Evolutionary conservation across 768 basidiomycete species (phyloP).

Genomic region (Leccinum incarnatum): DNA sequence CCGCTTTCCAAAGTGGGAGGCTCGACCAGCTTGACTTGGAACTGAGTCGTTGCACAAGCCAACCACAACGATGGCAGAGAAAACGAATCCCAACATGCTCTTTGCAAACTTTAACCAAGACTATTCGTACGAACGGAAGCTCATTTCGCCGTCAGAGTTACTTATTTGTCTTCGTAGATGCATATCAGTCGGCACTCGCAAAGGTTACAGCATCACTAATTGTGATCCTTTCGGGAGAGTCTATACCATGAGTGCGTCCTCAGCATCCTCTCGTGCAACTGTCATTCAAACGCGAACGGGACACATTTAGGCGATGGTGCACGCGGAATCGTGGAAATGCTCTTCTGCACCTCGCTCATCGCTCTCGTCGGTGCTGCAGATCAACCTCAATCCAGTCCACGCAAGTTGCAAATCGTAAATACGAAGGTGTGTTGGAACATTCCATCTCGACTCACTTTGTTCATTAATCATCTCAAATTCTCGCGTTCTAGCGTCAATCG

Average conservation of each 20-base stretch:
- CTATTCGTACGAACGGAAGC: conserved; percentile 63
- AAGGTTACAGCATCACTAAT: conserved; percentile 96
- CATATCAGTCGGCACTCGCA: conserved; percentile 90
- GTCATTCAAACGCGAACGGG: not conserved
- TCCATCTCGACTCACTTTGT: not conserved
- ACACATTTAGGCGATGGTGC: conserved; percentile 76
- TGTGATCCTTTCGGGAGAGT: conserved; percentile 98
- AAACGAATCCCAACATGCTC: conserved; percentile 53
- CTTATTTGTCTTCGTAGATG: conserved; percentile 47
- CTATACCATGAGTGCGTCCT: conserved; percentile 83
- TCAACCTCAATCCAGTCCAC: conserved; percentile 83
- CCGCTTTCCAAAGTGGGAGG: conserved; percentile 10
- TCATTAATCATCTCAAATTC: not conserved
- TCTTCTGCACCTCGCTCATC: conserved; percentile 97
- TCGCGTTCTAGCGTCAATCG: conserved; percentile 72
- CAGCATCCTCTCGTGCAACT: not conserved
- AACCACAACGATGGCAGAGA: conserved; percentile 35
- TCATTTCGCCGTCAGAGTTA: not conserved
- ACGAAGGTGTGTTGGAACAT: conserved; percentile 71
- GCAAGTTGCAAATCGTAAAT: conserved; percentile 96
- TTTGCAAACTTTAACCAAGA: conserved; percentile 99
- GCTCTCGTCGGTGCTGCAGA: conserved; percentile 96
- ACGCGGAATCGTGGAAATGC: conserved; percentile 96
- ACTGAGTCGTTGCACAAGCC: not conserved
- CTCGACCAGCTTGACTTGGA: conserved; percentile 1